phyloP scores from a whole-genome alignment of 805 yeast species.

The Saccharomycopsis oosterbeekiorum region DNA sequence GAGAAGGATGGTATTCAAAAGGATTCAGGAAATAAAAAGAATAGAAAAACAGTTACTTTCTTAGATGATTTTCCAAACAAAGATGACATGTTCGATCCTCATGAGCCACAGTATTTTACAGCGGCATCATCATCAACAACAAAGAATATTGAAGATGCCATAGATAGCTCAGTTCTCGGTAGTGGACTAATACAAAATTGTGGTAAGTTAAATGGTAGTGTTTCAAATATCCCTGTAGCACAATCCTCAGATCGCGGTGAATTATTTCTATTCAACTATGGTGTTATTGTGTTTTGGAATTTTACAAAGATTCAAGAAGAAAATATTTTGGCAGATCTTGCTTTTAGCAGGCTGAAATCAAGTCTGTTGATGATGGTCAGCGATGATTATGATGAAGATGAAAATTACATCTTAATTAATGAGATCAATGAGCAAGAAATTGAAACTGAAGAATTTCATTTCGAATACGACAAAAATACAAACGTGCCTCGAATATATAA shows the following conservation, averaged over 20 bases:
- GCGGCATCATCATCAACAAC: neutral
- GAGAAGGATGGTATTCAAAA: neutral
- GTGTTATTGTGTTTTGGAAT: constrained; percentile 98
- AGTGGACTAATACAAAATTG: neutral
- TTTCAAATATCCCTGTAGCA: constrained; percentile 15
- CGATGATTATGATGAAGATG: constrained; percentile 26
- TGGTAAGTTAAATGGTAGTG: neutral
- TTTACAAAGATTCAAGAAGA: constrained; percentile 88
- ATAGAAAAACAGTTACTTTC: constrained; percentile 14
- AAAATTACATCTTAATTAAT: constrained; percentile 44
- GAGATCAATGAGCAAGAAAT: constrained; percentile 83
- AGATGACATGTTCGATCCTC: constrained; percentile 65
- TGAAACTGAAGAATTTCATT: constrained; percentile 69
- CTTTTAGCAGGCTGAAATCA: constrained; percentile 29
- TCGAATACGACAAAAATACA: constrained; percentile 42
- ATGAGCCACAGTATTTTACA: constrained; percentile 78
- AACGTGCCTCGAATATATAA: constrained; percentile 74
- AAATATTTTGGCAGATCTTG: constrained; percentile 84
- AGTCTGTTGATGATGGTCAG: neutral
- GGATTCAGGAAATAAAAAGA: constrained; percentile 18
- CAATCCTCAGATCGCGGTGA: constrained; percentile 50
- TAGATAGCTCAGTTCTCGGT: neutral
- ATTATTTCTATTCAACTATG: constrained; percentile 80
- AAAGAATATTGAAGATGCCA: neutral
- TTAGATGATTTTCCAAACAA: constrained; percentile 23